Conservation (phyloP, 2,329 filamentous ascomycete genomes). For the Aspergillus neoniger region DNA sequence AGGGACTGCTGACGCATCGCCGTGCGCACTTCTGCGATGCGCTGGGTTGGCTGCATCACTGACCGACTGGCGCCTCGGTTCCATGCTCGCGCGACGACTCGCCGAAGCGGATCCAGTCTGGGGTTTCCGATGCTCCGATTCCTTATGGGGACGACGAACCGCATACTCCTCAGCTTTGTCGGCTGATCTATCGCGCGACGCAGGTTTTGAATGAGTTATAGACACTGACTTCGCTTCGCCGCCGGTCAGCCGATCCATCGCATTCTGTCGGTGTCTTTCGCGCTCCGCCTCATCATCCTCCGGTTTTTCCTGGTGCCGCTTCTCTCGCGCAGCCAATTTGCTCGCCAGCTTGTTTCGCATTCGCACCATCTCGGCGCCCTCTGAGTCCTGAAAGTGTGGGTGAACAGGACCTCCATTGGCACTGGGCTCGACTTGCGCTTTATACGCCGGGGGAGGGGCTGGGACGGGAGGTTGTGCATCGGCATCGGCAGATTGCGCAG, state of each 20-base stretch:
- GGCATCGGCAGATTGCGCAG: constrained; percentile 19
- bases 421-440: background rate
- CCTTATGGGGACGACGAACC: background rate
- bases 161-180: background rate
- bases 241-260: constrained; percentile 39
- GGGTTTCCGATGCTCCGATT: background rate
- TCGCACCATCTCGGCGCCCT: constrained; percentile 3
- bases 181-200: constrained; percentile 14
- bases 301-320: constrained; percentile 7
- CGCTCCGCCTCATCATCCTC: constrained; percentile 20
- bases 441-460: constrained; percentile 12
- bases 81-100: constrained; percentile 16
- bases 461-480: constrained; percentile 14
- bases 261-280: constrained; percentile 33
- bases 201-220: constrained; percentile 14
- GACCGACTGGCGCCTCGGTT: constrained; percentile 32
- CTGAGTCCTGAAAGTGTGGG: background rate
- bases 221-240: constrained; percentile 15
- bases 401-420: background rate
- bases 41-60: constrained; percentile 32
- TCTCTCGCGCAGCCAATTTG: constrained; percentile 10
- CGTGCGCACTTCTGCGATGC: constrained; percentile 17
- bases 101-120: background rate
- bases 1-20: constrained; percentile 2
- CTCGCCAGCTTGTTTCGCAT: background rate